Conservation (phyloP, 2,329 filamentous ascomycete genomes). For the Aspergillus proliferans region DNA sequence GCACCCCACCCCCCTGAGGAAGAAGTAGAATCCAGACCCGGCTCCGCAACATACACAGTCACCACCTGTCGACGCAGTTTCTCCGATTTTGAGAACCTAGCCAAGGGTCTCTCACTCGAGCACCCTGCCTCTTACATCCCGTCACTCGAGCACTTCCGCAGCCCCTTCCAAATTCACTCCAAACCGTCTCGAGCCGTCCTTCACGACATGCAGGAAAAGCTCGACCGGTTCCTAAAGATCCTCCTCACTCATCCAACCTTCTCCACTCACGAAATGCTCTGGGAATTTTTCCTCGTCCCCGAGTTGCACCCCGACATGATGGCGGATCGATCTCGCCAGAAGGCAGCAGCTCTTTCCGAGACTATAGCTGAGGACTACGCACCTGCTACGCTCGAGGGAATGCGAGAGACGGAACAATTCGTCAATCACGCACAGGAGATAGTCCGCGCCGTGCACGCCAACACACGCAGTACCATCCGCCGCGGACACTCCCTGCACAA, state of each 20-base stretch:
- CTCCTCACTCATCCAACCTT: constrained; percentile 87
- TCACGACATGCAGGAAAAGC: constrained; percentile 76
- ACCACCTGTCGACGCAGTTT: constrained; percentile 88
- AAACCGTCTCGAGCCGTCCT: constrained; percentile 82
- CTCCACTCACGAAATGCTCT: constrained; percentile 91
- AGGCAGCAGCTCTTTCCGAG: constrained; percentile 75
- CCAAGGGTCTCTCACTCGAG: constrained; percentile 74
- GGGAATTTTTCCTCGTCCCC: constrained; percentile 97
- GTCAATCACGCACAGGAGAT: constrained; percentile 85
- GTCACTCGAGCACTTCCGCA: constrained; percentile 66
- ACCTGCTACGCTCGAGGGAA: constrained; percentile 63
- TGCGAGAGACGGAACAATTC: constrained; percentile 87
- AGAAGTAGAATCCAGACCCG: constrained; percentile 29
- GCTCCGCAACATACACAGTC: constrained; percentile 72
- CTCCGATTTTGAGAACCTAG: constrained; percentile 83
- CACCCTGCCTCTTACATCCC: constrained; percentile 96
- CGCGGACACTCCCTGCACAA: constrained; percentile 68
- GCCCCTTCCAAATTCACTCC: constrained; percentile 87
- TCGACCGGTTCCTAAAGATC: constrained; percentile 83
- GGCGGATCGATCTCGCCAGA: constrained; percentile 77
- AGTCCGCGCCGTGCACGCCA: constrained; percentile 75
- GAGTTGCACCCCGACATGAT: constrained; percentile 88
- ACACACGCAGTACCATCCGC: constrained; percentile 74
- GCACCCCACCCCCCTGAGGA: constrained; percentile 53
- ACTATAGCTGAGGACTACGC: constrained; percentile 83